Evolutionary conservation across 2,329 filamentous ascomycete genomes (phyloP).

Genomic region (Myriosclerotinia curreyana): DNA sequence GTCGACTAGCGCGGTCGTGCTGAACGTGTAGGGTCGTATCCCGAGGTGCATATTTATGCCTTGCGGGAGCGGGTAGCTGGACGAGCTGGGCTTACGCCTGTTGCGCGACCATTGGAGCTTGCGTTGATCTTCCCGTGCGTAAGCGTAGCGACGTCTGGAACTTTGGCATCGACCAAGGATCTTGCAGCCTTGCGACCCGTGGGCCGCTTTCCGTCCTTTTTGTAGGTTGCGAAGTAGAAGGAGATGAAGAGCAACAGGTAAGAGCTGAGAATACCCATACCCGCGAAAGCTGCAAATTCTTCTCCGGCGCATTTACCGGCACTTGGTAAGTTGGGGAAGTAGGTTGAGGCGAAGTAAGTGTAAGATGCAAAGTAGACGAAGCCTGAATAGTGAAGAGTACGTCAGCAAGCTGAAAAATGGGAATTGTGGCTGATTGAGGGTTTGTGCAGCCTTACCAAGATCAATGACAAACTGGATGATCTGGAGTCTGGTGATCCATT

Average conservation of each 20-base stretch:
- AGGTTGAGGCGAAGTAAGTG: slow-evolving; percentile 93
- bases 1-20: slow-evolving; percentile 5
- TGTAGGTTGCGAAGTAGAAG: slow-evolving; percentile 97
- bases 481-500: slow-evolving; percentile 97
- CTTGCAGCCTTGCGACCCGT: slow-evolving; percentile 72
- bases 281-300: slow-evolving; percentile 92
- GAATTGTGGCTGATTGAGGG: not conserved
- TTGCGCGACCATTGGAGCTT: slow-evolving; percentile 51
- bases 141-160: slow-evolving; percentile 38
- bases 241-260: slow-evolving; percentile 98
- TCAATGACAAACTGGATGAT: slow-evolving; percentile 97
- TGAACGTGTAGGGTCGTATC: slow-evolving; percentile 13
- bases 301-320: slow-evolving; percentile 85
- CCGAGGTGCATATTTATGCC: slow-evolving; percentile 32
- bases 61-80: slow-evolving; percentile 39
- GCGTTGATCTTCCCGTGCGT: slow-evolving; percentile 45
- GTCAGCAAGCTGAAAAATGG: slow-evolving; percentile 28
- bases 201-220: slow-evolving; percentile 75
- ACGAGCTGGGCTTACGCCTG: slow-evolving; percentile 34
- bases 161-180: slow-evolving; percentile 45
- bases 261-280: slow-evolving; percentile 86
- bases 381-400: slow-evolving; percentile 51
- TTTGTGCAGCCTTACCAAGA: slow-evolving; percentile 59
- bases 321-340: slow-evolving; percentile 83
- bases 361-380: slow-evolving; percentile 99